These are phyloP conservation scores for Penicillium egyptiacum DNA, from an alignment of 495 filamentous ascomycete genomes.

Conservation along the genomic window DNA sequence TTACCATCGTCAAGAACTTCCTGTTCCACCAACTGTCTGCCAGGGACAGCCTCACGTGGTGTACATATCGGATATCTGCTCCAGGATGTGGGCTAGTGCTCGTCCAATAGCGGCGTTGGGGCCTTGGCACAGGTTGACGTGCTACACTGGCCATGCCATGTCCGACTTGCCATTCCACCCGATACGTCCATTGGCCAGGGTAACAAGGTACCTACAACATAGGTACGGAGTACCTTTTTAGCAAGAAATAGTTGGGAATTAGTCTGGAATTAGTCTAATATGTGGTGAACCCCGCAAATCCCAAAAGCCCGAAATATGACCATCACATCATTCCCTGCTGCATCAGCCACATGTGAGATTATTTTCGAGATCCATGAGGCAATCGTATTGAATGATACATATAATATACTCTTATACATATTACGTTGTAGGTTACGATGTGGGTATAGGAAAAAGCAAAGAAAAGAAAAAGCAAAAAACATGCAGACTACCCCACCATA, in stretches of 20 bases:
- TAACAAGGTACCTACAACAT: no score
- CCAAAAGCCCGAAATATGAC: neutral
- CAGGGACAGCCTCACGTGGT: constrained; percentile 35
- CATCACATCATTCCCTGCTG: constrained; percentile 8
- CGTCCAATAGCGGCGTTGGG: constrained; percentile 13
- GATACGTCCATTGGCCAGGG: neutral
- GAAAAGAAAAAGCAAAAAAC: neutral
- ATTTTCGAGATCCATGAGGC: neutral
- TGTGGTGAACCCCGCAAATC: constrained; percentile 6
- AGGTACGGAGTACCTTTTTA: no score
- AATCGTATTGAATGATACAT: neutral
- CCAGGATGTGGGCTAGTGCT: constrained; percentile 18
- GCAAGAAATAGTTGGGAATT: no score
- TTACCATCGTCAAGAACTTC: no score
- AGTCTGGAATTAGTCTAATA: no score
- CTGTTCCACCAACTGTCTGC: constrained; percentile 24
- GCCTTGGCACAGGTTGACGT: neutral
- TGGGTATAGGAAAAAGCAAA: neutral
- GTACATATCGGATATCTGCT: neutral
- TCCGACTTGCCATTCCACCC: constrained; percentile 4
- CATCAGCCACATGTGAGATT: constrained; percentile 5
- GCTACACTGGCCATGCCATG: neutral
- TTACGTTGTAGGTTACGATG: neutral
- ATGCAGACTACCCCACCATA: constrained; percentile 3
- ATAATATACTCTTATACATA: neutral